A percentile compares a stretch with the other conserved stretches of the same genome.
phyloP scores from a whole-genome alignment of 345 rosid species.

The Schrenkiella parvula region DNA sequence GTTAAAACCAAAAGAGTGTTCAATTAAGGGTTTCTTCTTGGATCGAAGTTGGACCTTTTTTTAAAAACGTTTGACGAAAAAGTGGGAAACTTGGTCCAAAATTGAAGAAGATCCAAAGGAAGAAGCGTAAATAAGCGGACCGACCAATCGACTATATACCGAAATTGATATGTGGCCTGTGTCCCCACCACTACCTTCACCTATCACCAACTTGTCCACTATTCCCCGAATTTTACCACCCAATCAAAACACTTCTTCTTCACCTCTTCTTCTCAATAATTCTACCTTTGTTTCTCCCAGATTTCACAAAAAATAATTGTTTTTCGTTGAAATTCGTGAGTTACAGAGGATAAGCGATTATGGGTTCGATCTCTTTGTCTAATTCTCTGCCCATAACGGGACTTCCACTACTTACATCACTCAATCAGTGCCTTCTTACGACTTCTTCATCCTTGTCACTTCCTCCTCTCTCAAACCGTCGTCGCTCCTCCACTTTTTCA shows the following conservation, averaged over 20 bases:
- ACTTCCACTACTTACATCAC: slow-evolving; percentile 27
- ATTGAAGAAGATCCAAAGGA: not conserved
- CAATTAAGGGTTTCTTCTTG: slow-evolving; percentile 17
- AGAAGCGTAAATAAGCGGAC: slow-evolving; percentile 15
- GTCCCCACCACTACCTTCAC: slow-evolving; percentile 23
- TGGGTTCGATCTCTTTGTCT: slow-evolving; percentile 34
- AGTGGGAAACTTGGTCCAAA: not conserved
- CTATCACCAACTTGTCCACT: slow-evolving; percentile 10
- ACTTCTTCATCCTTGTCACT: slow-evolving; percentile 15
- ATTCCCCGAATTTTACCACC: slow-evolving; percentile 4
- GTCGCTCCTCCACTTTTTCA: slow-evolving; percentile 23
- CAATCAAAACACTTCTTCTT: slow-evolving; percentile 19
- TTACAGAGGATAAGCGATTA: slow-evolving; percentile 28
- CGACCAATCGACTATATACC: slow-evolving; percentile 12
- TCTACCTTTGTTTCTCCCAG: not conserved
- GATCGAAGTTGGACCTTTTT: slow-evolving; percentile 17
- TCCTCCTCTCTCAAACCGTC: slow-evolving; percentile 24
- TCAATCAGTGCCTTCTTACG: slow-evolving; percentile 3
- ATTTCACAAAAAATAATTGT: not conserved
- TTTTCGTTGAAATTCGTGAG: slow-evolving; percentile 17
- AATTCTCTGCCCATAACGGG: slow-evolving; percentile 35
- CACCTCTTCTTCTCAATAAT: not conserved
- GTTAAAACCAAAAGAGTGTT: slow-evolving; percentile 12
- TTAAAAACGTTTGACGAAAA: not conserved
- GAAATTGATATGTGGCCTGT: slow-evolving; percentile 18